Evolutionary conservation across 495 filamentous ascomycete genomes (phyloP).

Genomic region (Achaetomiella virescens): DNA sequence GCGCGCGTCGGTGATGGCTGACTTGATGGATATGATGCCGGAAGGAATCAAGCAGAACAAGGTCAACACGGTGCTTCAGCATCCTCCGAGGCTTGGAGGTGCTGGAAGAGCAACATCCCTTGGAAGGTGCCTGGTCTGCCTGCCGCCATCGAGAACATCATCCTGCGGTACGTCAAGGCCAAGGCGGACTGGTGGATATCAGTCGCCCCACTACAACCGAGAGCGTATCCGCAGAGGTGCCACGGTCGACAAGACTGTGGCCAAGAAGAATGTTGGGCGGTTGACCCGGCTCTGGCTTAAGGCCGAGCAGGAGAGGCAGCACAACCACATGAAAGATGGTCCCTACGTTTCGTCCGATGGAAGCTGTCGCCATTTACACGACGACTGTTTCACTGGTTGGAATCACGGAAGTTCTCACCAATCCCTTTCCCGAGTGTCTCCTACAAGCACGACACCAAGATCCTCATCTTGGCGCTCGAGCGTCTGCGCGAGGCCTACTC

Average conservation of each 20-base stretch:
- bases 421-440: constrained; percentile 99
- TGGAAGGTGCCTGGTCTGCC: constrained; percentile 98
- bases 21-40: constrained; percentile 99
- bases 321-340: constrained; percentile 99
- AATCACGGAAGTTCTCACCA: constrained; percentile 95
- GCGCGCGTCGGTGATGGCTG: constrained; percentile 96
- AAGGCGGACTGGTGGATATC: constrained; percentile 99
- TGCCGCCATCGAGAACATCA: constrained; percentile 97
- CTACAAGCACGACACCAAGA: constrained; percentile 99
- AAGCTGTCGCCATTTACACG: constrained; percentile 97
- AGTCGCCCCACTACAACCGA: constrained; percentile 95
- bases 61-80: constrained; percentile 95
- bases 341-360: constrained; percentile 97
- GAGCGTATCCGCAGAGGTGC: constrained; percentile 94
- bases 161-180: constrained; percentile 94
- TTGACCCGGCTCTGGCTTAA: constrained; percentile 96
- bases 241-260: constrained; percentile 97
- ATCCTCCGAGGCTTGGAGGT: constrained; percentile 98
- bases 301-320: constrained; percentile 95
- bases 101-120: constrained; percentile 99
- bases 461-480: constrained; percentile 93
- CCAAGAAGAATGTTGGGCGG: constrained; percentile 97
- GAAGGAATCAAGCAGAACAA: constrained; percentile 99
- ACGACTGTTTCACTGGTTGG: constrained; percentile 99
- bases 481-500: constrained; percentile 93